Evolutionary conservation across 2,329 filamentous ascomycete genomes (phyloP), one percentile per base, ranked within the genome.

Genomic region (Epichloe festucae): DNA sequence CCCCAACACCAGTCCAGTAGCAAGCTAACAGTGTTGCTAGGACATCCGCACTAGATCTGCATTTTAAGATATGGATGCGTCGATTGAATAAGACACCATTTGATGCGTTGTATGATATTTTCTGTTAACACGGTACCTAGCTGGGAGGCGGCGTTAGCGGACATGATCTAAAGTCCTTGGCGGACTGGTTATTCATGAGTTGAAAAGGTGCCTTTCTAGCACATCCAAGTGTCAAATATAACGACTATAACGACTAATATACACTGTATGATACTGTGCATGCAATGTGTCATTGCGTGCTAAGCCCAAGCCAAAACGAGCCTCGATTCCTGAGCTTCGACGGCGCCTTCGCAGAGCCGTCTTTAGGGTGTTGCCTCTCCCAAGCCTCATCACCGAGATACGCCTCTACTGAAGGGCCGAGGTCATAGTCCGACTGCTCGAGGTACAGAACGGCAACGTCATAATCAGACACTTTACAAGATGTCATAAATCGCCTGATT

Each of bases 401-500:
- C 3, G 76, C 73, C 39, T 77, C 73, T 6, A 85, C 75, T 0
- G 87, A 86, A 31, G 67, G 65, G 3, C 81, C 77, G 15, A 90
- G 69, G 58, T 89, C 75, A 64, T 85, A 88, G 7, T 74, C 73
- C 21, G 74, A 71, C 64, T 87, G 82, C 60, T 88, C 78, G 43
- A 93, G 73, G 64, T 93, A 93, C 19, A 90, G 64, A 31, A 86
- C 64, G 1, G 87, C 87, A 48, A 89, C 73, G 62, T 89, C 84
- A 68, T 82, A 90, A 72, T 90, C 84, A 23, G 78, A 71, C 31
- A 87, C 84, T 63, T 91, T 91, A 68, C 83, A 87, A 1, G 76
- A 74, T 2, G 88, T 81, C 87, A 90, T 90, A 73, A 84, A 91
- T 55, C 84, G 78, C 42, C 87, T 74, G 36, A 91, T 75, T 62